Percentiles rank a stretch among this genome's conserved stretches.
phyloP scores from a whole-genome alignment of 2,329 filamentous ascomycete genomes.

The Penicillium hordei region DNA sequence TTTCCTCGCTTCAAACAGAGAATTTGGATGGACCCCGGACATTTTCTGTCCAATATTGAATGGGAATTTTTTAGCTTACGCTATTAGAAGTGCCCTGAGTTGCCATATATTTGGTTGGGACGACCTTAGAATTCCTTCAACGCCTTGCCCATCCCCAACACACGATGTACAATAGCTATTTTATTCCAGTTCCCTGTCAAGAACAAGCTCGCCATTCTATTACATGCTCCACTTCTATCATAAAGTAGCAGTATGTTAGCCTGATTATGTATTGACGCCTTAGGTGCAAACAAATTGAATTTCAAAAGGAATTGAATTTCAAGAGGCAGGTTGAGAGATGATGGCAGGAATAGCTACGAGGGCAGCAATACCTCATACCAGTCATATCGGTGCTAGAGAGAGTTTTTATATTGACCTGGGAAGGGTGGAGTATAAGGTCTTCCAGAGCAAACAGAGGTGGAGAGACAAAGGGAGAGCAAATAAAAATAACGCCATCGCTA shows the following conservation, averaged over 20 bases:
- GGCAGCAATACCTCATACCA: neutral
- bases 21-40: too few relatives aligned
- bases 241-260: neutral
- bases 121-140: constrained; percentile 21
- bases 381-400: neutral
- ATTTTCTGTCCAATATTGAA: too few relatives aligned
- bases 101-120: too few relatives aligned
- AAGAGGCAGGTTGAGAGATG: too few relatives aligned
- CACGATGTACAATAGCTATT: constrained; percentile 28
- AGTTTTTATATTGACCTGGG: neutral
- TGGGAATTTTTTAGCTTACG: too few relatives aligned
- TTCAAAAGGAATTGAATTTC: neutral
- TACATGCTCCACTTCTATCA: neutral
- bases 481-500: neutral
- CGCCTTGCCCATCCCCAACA: constrained; percentile 26
- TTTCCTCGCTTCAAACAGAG: too few relatives aligned
- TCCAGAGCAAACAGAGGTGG: neutral
- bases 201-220: constrained; percentile 23
- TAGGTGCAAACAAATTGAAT: neutral
- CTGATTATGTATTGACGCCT: neutral
- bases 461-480: neutral
- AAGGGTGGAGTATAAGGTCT: neutral
- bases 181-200: constrained; percentile 25
- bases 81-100: too few relatives aligned
- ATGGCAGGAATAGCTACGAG: neutral